phyloP scores from a whole-genome alignment of 2,329 filamentous ascomycete genomes.

The Curvularia spicifera region DNA sequence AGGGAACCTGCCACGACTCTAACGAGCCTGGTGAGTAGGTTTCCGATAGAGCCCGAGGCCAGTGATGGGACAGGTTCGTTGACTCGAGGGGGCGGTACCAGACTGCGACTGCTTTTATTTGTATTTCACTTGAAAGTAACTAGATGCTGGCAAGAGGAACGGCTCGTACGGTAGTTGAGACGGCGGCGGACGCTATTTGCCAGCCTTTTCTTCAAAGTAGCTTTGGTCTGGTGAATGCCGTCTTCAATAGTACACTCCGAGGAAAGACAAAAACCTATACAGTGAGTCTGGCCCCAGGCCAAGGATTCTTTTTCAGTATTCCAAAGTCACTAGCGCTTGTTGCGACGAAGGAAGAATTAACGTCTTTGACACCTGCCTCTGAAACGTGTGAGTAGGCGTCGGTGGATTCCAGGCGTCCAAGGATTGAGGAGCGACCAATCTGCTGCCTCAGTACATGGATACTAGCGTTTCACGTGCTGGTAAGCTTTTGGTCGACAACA shows the following conservation, averaged over 20 bases:
- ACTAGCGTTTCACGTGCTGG: conserved; percentile 5
- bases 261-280: too few species aligned
- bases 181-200: not conserved
- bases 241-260: not conserved
- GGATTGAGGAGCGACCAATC: not conserved
- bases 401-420: conserved; percentile 3
- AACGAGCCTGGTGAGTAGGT: not conserved
- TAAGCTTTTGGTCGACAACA: conserved; percentile 2
- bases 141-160: not conserved
- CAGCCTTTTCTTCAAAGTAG: not conserved
- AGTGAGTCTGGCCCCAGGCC: not conserved
- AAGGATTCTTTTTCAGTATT: not conserved
- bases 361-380: not conserved
- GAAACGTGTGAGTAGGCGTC: conserved; percentile 3
- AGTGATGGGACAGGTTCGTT: not conserved
- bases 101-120: not conserved
- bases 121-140: not conserved
- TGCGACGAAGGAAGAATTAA: not conserved
- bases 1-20: too few species aligned
- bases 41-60: conserved; percentile 3
- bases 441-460: not conserved
- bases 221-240: not conserved
- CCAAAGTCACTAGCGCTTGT: not conserved
- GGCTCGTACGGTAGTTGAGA: too few species aligned
- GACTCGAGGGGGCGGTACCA: not conserved